A percentile compares a stretch with the other conserved stretches of the same genome.
Conservation (phyloP, 306 rosid genomes). For the Comarum palustre region DNA sequence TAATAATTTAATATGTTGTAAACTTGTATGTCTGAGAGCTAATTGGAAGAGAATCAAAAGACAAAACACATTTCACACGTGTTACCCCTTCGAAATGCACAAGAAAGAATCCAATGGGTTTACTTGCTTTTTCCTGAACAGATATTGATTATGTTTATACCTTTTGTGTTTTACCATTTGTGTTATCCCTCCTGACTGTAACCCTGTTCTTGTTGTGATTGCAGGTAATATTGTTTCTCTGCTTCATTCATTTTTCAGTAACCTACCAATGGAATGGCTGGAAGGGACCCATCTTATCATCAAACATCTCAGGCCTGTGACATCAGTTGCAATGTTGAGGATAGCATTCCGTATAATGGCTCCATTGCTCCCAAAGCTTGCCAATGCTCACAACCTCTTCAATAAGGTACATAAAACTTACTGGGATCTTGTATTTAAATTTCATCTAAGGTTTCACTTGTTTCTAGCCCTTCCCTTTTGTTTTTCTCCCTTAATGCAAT, state of each 20-base stretch:
- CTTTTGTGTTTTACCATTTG: background rate
- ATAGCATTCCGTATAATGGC: conserved; percentile 91
- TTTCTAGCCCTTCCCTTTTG: background rate
- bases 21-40: background rate
- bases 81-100: background rate
- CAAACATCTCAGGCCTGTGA: conserved; percentile 82
- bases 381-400: conserved; percentile 84
- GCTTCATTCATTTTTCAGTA: conserved; percentile 92
- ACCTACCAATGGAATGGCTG: conserved; percentile 94
- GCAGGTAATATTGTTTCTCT: conserved; percentile 89
- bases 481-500: background rate
- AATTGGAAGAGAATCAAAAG: background rate
- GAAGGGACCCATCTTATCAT: conserved; percentile 75
- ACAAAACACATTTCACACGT: background rate
- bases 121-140: background rate
- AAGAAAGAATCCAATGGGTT: background rate
- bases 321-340: conserved; percentile 93
- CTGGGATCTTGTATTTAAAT: conserved; percentile 10
- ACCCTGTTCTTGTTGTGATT: conserved; percentile 24
- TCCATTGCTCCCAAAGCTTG: conserved; percentile 93
- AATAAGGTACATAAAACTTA: conserved; percentile 56
- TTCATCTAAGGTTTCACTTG: background rate
- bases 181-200: conserved; percentile 8
- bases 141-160: background rate
- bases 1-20: background rate